phyloP scores from a whole-genome alignment of 1,284 basidiomycete species.

The Polyporus tsugae region DNA sequence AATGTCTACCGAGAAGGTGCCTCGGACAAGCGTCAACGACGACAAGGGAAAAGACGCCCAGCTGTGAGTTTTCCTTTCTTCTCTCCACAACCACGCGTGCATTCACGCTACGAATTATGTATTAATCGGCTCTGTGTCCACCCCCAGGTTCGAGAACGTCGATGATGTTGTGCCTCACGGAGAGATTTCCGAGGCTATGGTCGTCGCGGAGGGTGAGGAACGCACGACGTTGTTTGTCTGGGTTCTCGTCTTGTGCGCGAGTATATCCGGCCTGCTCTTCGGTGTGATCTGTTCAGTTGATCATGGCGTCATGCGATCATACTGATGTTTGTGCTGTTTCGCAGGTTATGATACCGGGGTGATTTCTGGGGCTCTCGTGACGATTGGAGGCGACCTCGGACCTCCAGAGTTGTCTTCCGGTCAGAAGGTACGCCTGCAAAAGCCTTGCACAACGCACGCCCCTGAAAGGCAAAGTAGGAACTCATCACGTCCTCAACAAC shows the following conservation, averaged over 20 bases:
- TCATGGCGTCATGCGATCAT: background rate
- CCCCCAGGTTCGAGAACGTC: conserved; percentile 35
- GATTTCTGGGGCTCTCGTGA: conserved; percentile 80
- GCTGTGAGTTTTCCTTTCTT: conserved; percentile 7
- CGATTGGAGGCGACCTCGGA: conserved; percentile 75
- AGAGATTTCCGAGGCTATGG: conserved; percentile 66
- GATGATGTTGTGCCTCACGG: conserved; percentile 46
- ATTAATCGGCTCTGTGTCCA: background rate
- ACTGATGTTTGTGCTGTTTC: background rate
- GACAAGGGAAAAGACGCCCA: conserved; percentile 8
- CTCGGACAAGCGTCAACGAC: background rate
- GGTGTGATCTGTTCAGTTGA: conserved; percentile 55
- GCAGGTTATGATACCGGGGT: conserved; percentile 84
- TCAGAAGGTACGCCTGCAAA: conserved; percentile 61
- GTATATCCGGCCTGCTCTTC: conserved; percentile 81
- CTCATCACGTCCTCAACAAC: conserved; percentile 85
- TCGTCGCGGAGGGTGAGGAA: conserved; percentile 76
- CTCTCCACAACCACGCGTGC: background rate
- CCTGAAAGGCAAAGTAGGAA: conserved; percentile 54
- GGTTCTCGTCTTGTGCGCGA: conserved; percentile 70
- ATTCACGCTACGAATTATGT: background rate
- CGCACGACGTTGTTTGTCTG: conserved; percentile 75
- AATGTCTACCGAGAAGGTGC: conserved; percentile 5
- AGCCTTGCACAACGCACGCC: background rate
- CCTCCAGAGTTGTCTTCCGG: conserved; percentile 62